Evolutionary conservation across 2,329 filamentous ascomycete genomes (phyloP), one percentile per base, ranked within the genome.

Genomic region (Cercospora sesami): DNA sequence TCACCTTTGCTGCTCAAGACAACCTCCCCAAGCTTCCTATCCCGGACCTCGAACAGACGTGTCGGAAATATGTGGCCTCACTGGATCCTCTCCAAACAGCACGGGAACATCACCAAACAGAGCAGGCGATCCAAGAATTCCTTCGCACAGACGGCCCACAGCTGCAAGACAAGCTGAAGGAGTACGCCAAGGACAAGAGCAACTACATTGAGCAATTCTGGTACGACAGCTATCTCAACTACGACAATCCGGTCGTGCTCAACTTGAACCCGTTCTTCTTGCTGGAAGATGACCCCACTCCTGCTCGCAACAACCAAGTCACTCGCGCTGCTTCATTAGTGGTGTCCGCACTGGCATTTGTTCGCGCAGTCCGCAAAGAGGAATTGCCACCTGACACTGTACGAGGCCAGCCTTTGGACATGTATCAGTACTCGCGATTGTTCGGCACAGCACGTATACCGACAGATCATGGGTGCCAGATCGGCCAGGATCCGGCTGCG

Each of bases 141-240:
- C 80, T 97, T 48, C 89, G 86, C 73, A 83, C 85, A 0, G 94
- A 97, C 71, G 95, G 95, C 0, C 92, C 91, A 0, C 88, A 91
- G 57, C 81, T 99, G 59, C 94, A 99, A 78, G 92, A 95, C 69
- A 94, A 91, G 79, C 81, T 98, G 66, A 95, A 94, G 83, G 89
- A 90, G 75, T 99, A 98, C 83, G 94, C 95, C 8, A 89, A 88
- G 60, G 93, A 91, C 55, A 94, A 94, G 81, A 92, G 92, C 42
- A 98, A 94, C 80, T 99, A 97, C 78, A 98, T 99, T 75, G 95
- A 98, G 78, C 95, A 99, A 76, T 99, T 99, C 75, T 99, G 94
- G 95, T 98, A 98, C 78, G 95, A 99, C 79, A 98, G 95, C 31
- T 99, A 98, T 78, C 85, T 99, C 71, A 98, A 98, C 81, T 99